phyloP scores from a whole-genome alignment of 208 protist species.

The Trypanosoma congolense region DNA sequence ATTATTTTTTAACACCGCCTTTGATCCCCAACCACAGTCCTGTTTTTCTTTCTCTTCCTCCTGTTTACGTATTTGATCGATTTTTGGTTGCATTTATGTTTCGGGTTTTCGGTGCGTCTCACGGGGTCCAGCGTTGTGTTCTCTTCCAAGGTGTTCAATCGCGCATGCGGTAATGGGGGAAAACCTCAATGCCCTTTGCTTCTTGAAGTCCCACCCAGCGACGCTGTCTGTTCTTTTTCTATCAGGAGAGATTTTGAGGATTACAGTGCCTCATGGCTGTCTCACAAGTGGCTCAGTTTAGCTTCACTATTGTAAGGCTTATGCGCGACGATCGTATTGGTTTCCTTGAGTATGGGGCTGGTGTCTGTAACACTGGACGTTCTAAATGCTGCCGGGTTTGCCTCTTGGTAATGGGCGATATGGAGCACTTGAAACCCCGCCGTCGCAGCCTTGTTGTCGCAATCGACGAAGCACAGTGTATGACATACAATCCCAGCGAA shows the following conservation, averaged over 20 bases:
- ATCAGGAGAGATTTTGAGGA: constrained; percentile 5
- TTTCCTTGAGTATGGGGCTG: constrained; percentile 60
- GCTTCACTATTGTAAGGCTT: constrained; percentile 18
- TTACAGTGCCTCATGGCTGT: constrained; percentile 11
- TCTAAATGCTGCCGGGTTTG: constrained; percentile 82
- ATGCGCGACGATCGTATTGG: constrained; percentile 30
- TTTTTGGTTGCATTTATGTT: too few relatives aligned
- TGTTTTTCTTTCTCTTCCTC: too few relatives aligned
- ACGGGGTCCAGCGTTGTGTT: too few relatives aligned
- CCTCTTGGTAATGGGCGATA: constrained; percentile 81
- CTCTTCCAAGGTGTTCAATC: too few relatives aligned
- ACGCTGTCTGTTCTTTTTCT: constrained; percentile 5
- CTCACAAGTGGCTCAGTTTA: constrained; percentile 23
- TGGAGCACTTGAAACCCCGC: constrained; percentile 77
- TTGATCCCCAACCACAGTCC: neutral
- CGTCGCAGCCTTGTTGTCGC: constrained; percentile 64
- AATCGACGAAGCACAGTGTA: constrained; percentile 56
- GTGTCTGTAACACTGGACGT: constrained; percentile 70
- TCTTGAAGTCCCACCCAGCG: too few relatives aligned
- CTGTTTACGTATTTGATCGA: too few relatives aligned
- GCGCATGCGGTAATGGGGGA: too few relatives aligned
- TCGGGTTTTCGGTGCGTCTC: too few relatives aligned
- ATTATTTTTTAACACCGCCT: neutral
- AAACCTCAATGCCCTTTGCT: too few relatives aligned
- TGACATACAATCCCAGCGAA: constrained; percentile 79